These are phyloP conservation scores for Fragilariopsis cylindrus DNA, from an alignment of 108 stramenopile species.

Conservation along the genomic window DNA sequence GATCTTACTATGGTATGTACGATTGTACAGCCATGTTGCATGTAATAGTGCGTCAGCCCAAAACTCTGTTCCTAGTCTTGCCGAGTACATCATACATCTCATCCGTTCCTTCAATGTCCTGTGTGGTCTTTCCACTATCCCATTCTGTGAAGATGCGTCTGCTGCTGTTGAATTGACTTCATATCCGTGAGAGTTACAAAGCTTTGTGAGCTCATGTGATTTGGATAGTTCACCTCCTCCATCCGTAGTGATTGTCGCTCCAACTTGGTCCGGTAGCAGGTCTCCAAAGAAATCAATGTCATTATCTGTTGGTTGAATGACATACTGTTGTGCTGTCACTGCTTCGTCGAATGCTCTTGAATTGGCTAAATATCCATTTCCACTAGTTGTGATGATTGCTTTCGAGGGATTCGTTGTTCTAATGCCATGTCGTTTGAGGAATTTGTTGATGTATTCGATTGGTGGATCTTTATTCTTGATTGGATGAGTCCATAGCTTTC, in stretches of 20 bases:
- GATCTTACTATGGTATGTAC: constrained; percentile 7
- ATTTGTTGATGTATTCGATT: constrained; percentile 8
- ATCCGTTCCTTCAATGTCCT: constrained; percentile 3
- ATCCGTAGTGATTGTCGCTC: background rate
- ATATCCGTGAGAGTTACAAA: background rate
- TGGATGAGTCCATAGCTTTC: background rate
- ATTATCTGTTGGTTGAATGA: background rate
- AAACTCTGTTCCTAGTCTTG: constrained; percentile 8
- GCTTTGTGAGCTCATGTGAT: background rate
- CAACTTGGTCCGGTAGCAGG: background rate
- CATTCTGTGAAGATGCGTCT: constrained; percentile 18
- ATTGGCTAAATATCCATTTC: background rate
- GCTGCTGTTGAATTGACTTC: constrained; percentile 5
- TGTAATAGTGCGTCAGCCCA: constrained; percentile 18
- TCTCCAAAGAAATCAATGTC: background rate
- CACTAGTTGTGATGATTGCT: background rate
- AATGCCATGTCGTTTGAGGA: background rate
- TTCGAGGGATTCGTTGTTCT: background rate
- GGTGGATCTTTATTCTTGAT: constrained; percentile 5
- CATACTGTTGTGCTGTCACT: background rate
- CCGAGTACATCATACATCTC: constrained; percentile 18
- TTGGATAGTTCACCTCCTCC: constrained; percentile 15
- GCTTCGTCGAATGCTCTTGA: background rate
- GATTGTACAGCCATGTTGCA: constrained; percentile 22
- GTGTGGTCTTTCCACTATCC: constrained; percentile 19